A percentile compares a stretch with the other conserved stretches of the same genome.
Evolutionary conservation across 208 protist genomes (phyloP).

Genomic region (Trypanosoma cruzi): DNA sequence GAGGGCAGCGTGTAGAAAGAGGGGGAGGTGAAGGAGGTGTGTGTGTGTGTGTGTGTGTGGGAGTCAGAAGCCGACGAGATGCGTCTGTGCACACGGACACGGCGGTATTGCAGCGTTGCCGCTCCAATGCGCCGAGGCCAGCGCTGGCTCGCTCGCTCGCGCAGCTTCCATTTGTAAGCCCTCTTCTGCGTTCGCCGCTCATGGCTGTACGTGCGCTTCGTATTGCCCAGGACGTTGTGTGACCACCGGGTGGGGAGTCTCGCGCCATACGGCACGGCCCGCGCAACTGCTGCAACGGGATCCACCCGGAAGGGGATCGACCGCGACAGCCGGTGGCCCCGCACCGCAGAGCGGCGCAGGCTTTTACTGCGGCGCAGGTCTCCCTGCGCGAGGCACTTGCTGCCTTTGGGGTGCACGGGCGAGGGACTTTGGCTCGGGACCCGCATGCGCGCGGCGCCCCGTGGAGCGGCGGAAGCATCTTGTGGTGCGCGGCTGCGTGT

Average conservation of each 20-base stretch:
- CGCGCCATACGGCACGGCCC: constrained; percentile 23
- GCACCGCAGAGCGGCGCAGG: constrained; percentile 24
- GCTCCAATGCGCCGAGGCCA: constrained; percentile 10
- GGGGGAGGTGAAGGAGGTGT: background rate
- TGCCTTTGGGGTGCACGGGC: constrained; percentile 42
- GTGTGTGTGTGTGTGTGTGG: background rate
- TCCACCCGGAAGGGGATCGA: constrained; percentile 36
- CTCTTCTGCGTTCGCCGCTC: constrained; percentile 45
- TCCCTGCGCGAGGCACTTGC: constrained; percentile 59
- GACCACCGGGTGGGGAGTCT: constrained; percentile 34
- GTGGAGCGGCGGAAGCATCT: constrained; percentile 33
- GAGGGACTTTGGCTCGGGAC: constrained; percentile 83
- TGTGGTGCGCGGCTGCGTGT: constrained; percentile 28
- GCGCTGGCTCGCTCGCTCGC: constrained; percentile 30
- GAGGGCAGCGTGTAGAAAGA: background rate
- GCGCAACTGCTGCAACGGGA: constrained; percentile 34
- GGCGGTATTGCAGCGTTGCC: background rate
- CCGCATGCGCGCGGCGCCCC: constrained; percentile 33
- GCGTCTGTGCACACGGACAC: background rate
- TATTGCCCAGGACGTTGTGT: constrained; percentile 19
- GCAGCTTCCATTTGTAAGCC: constrained; percentile 33
- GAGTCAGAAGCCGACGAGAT: constrained; percentile 7
- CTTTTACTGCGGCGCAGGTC: constrained; percentile 42
- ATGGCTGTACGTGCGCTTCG: constrained; percentile 34
- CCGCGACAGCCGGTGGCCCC: constrained; percentile 39